These are phyloP conservation scores for Chlamydomonas schloesseri DNA, from an alignment of 139 green algal genomes.

Conservation along the genomic window DNA sequence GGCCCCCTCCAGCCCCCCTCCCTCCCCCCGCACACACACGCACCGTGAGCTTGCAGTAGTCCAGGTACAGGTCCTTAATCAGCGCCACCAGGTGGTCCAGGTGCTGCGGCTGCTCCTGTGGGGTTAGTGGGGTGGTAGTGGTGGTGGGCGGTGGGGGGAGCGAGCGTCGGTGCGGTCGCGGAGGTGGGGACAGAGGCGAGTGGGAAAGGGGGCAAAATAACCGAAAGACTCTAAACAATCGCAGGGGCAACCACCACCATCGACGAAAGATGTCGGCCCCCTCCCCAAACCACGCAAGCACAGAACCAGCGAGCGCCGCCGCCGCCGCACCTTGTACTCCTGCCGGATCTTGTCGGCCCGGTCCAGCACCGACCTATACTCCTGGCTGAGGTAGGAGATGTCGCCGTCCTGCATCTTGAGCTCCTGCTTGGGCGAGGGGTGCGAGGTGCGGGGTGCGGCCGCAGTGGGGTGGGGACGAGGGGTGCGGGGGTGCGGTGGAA, in stretches of 20 bases:
- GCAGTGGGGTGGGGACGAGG: too few species aligned
- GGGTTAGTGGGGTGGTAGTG: not conserved
- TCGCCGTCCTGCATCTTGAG: slow-evolving; percentile 75
- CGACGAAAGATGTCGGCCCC: too few species aligned
- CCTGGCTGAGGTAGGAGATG: slow-evolving; percentile 53
- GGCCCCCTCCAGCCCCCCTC: not conserved
- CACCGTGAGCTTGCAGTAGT: slow-evolving; percentile 46
- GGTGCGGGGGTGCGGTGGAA: too few species aligned
- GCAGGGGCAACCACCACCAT: too few species aligned
- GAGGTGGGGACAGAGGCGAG: too few species aligned
- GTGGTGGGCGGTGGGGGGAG: not conserved
- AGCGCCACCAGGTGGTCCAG: slow-evolving; percentile 65
- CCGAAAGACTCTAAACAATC: too few species aligned
- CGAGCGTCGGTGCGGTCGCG: too few species aligned
- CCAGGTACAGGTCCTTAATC: slow-evolving; percentile 72
- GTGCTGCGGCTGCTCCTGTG: slow-evolving; percentile 61
- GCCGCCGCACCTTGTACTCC: slow-evolving; percentile 59
- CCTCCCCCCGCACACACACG: not conserved
- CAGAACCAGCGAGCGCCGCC: too few species aligned
- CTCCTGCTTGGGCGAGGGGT: slow-evolving; percentile 52
- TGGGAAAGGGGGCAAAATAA: too few species aligned
- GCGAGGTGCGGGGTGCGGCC: too few species aligned
- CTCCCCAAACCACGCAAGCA: too few species aligned
- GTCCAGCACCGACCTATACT: slow-evolving; percentile 62
- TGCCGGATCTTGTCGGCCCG: slow-evolving; percentile 51